Percentiles rank a stretch among this genome's conserved stretches.
These are phyloP conservation scores for Talaromyces sp. DNA, from an alignment of 2,329 filamentous ascomycete species.

Conservation along the genomic window DNA sequence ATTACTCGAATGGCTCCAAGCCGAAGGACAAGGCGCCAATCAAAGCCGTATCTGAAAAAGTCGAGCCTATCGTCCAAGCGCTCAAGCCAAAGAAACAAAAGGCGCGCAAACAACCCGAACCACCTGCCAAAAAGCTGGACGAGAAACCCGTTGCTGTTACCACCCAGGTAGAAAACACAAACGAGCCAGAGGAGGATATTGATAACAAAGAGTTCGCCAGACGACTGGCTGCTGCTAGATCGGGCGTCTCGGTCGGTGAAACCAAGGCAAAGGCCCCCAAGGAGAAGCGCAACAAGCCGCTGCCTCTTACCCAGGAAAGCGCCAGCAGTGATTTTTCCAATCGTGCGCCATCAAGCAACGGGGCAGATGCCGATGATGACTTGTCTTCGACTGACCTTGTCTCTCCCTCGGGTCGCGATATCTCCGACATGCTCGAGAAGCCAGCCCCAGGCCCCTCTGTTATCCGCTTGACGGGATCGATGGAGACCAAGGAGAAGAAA, in stretches of 20 bases:
- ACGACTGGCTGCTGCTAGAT: slow-evolving; percentile 67
- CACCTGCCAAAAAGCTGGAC: slow-evolving; percentile 28
- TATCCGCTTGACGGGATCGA: slow-evolving; percentile 70
- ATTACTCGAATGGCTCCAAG: slow-evolving; percentile 37
- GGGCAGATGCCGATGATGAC: slow-evolving; percentile 77
- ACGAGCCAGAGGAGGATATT: slow-evolving; percentile 61
- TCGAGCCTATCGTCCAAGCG: slow-evolving; percentile 28
- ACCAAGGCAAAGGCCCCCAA: slow-evolving; percentile 48
- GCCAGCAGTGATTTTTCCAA: slow-evolving; percentile 50
- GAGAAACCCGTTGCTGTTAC: slow-evolving; percentile 26
- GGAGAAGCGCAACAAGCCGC: slow-evolving; percentile 67
- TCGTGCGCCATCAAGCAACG: slow-evolving; percentile 66
- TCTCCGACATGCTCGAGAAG: slow-evolving; percentile 89
- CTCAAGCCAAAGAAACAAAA: slow-evolving; percentile 44
- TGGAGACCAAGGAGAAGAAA: slow-evolving; percentile 57
- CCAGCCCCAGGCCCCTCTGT: slow-evolving; percentile 65
- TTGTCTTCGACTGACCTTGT: slow-evolving; percentile 61
- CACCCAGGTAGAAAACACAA: slow-evolving; percentile 28
- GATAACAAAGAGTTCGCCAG: slow-evolving; percentile 74
- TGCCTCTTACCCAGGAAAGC: slow-evolving; percentile 39
- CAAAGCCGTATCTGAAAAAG: slow-evolving; percentile 34
- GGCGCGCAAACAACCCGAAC: slow-evolving; percentile 32
- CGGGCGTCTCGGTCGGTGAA: slow-evolving; percentile 59
- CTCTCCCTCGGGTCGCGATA: slow-evolving; percentile 57
- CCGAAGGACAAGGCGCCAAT: slow-evolving; percentile 31